Evolutionary conservation across 2,329 filamentous ascomycete species (phyloP).

Genomic region (Cladosporium sp.): DNA sequence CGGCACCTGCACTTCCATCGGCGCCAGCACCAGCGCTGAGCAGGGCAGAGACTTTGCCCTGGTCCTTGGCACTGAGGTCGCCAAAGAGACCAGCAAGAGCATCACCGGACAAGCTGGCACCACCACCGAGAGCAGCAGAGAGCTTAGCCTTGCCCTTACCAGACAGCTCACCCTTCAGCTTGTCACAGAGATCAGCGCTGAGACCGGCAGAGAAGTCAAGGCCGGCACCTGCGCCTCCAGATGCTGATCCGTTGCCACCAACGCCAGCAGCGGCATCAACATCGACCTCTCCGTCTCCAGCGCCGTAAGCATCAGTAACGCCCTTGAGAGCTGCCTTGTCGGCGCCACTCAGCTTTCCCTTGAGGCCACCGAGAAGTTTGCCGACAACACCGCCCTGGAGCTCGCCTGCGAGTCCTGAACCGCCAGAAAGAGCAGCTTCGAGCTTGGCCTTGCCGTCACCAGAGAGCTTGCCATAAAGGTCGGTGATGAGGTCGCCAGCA

Average conservation of each 20-base stretch:
- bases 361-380: constrained; percentile 19
- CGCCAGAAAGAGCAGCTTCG: constrained; percentile 5
- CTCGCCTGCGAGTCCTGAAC: not conserved
- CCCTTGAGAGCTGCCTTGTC: constrained; percentile 10
- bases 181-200: not conserved
- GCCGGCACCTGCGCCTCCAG: not conserved
- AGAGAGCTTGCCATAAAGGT: constrained; percentile 17
- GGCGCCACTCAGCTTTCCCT: constrained; percentile 6
- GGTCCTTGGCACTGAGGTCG: not conserved
- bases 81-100: constrained; percentile 8
- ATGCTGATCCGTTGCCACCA: not conserved
- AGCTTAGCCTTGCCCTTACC: constrained; percentile 13
- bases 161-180: constrained; percentile 4
- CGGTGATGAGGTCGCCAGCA: constrained; percentile 9
- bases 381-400: constrained; percentile 28
- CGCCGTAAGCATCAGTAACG: constrained; percentile 12
- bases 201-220: constrained; percentile 11
- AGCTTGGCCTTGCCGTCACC: not conserved
- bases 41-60: not conserved
- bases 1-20: not conserved
- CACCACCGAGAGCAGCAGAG: constrained; percentile 1
- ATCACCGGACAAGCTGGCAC: not conserved
- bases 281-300: constrained; percentile 9
- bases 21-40: not conserved
- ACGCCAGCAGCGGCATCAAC: not conserved